Evolutionary conservation across 2,329 filamentous ascomycete species (phyloP), one percentile per base, ranked within the genome.

Genomic region (Ophiostoma angusticollis): DNA sequence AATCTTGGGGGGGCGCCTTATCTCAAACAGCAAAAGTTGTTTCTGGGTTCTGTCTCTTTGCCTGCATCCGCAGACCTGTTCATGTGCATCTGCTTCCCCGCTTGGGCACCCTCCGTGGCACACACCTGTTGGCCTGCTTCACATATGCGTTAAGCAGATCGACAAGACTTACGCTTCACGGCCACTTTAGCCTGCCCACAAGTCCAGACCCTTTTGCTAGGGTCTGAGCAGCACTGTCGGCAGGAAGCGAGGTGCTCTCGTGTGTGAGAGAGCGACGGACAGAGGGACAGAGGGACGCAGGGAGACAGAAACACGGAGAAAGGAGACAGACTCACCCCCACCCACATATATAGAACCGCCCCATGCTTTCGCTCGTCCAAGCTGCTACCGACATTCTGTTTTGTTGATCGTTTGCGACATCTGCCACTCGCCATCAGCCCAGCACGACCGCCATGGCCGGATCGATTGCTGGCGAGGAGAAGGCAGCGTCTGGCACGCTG

Each of bases 401-500:
- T 45, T 43, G 47, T 50, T 51, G 50, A 46, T 47, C 45, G 38
- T 47, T 41, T 17, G 47, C 45, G 40, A 5, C 13, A 29, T 13
- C 9, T 18, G 13, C 14, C 35, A 28, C 33, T 4, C 9, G 12
- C 13, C n/a, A n/a, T n/a, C n/a, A n/a, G n/a, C 9, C 22, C n/a
- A 16, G n/a, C 34, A 27, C 13, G n/a, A 32, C 22, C 34, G 50
- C 28, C 35, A 63, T 62, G 59, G 49, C 51, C 42, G 45, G 48
- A 35, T 47, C 47, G 41, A 48, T 50, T 27, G 51, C 23, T 37
- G 43, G 18, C 32, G 19, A 29, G 17, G 31, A 52, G 41, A 52
- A 48, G 49, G 46, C n/a, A n/a, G n/a, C 56, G 54, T 58, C 58
- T 45, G 52, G 55, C 35, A 58, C 55, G 54, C 44, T 47, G 39